phyloP scores from a whole-genome alignment of 2,329 filamentous ascomycete genomes.

The Aspergillus sp. region DNA sequence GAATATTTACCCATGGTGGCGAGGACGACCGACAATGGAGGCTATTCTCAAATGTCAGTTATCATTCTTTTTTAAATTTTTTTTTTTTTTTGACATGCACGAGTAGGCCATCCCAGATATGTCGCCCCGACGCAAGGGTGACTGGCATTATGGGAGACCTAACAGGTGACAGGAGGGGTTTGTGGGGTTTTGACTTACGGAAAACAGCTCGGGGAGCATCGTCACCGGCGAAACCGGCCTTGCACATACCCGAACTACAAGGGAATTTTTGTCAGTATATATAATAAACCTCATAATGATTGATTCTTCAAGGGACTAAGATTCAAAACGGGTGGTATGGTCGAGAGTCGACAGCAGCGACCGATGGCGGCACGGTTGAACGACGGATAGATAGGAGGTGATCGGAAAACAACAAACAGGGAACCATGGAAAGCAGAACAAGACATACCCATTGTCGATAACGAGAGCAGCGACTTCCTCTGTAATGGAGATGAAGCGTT shows the following conservation, averaged over 20 bases:
- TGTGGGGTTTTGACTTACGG: constrained; percentile 68
- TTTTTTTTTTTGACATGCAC: background rate
- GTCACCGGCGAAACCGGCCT: constrained; percentile 99
- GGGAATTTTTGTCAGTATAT: constrained; percentile 15
- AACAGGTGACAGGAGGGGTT: constrained; percentile 19
- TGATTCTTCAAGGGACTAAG: too few relatives aligned
- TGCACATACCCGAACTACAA: constrained; percentile 98
- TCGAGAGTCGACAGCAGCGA: constrained; percentile 1
- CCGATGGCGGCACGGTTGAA: background rate
- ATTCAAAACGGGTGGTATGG: too few relatives aligned
- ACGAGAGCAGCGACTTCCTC: constrained; percentile 99
- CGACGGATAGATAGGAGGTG: background rate
- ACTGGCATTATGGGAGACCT: constrained; percentile 14
- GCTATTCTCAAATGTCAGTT: constrained; percentile 51
- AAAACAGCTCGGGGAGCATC: constrained; percentile 99
- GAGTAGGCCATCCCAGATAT: background rate
- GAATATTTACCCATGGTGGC: constrained; percentile 90
- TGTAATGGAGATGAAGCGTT: constrained; percentile 48
- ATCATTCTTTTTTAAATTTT: background rate
- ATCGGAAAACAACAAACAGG: constrained; percentile 21
- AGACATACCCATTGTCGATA: constrained; percentile 99
- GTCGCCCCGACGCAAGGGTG: constrained; percentile 22
- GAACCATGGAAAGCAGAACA: constrained; percentile 13
- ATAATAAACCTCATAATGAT: too few relatives aligned
- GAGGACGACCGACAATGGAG: constrained; percentile 98